A percentile compares a stretch with the other conserved stretches of the same genome.
phyloP scores from a whole-genome alignment of 2,329 filamentous ascomycete species.

The Venturia carpophila region DNA sequence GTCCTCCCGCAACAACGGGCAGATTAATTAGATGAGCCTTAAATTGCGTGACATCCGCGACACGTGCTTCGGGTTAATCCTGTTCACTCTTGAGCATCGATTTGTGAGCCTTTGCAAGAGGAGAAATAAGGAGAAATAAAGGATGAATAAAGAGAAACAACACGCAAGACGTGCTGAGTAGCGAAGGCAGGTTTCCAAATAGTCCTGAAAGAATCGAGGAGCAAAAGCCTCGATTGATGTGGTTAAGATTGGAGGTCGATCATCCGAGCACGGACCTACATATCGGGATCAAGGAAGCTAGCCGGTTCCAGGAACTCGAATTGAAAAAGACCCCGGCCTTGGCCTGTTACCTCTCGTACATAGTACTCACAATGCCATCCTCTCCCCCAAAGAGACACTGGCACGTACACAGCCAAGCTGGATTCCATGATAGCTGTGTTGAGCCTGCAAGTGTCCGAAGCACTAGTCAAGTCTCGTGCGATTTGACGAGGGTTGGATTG shows the following conservation, averaged over 20 bases:
- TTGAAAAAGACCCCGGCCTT: too few relatives aligned
- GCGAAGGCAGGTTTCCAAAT: too few relatives aligned
- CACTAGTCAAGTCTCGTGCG: too few relatives aligned
- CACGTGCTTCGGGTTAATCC: not conserved
- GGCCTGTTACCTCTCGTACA: too few relatives aligned
- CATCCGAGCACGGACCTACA: not conserved
- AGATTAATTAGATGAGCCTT: conserved; percentile 6
- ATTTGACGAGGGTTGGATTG: too few relatives aligned
- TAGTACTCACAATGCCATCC: too few relatives aligned
- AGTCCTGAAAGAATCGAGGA: too few relatives aligned
- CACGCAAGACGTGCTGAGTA: not conserved
- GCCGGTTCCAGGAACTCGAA: conserved; percentile 8
- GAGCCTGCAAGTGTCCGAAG: too few relatives aligned
- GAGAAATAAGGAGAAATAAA: not conserved
- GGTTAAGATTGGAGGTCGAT: not conserved
- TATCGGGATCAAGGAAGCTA: not conserved
- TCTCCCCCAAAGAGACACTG: too few relatives aligned
- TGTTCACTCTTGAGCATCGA: too few relatives aligned
- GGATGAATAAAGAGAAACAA: not conserved
- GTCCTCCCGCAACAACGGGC: not conserved
- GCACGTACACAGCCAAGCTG: too few relatives aligned
- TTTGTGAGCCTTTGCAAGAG: not conserved
- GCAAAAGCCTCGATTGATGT: not conserved
- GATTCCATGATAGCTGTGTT: too few relatives aligned
- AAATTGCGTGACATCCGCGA: not conserved